Evolutionary conservation across 768 basidiomycete species (phyloP).

Genomic region (Termitomyces sp.): DNA sequence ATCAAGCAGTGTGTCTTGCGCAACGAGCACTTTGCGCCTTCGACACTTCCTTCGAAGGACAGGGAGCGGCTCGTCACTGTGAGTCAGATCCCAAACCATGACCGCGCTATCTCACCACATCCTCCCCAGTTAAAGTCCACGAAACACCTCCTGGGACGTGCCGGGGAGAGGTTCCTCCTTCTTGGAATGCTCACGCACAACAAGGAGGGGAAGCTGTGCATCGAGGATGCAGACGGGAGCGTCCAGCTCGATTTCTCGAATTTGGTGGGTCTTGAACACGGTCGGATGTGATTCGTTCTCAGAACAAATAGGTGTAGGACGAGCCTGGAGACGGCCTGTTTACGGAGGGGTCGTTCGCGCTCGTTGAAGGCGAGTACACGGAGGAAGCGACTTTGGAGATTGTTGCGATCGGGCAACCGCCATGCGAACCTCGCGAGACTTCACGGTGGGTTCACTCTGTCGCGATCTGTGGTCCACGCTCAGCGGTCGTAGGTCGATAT

Average conservation of each 20-base stretch:
- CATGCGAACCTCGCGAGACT: constrained; percentile 83
- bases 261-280: constrained; percentile 46
- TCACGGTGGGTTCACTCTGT: constrained; percentile 52
- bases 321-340: constrained; percentile 94
- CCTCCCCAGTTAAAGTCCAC: constrained; percentile 83
- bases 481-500: constrained; percentile 62
- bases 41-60: constrained; percentile 86
- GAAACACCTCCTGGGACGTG: constrained; percentile 89
- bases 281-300: constrained; percentile 10
- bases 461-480: constrained; percentile 7
- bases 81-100: constrained; percentile 15
- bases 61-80: constrained; percentile 86
- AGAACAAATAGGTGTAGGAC: constrained; percentile 38
- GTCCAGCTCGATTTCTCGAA: constrained; percentile 88
- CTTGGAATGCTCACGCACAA: constrained; percentile 89
- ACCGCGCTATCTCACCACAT: background rate
- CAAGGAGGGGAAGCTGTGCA: constrained; percentile 84
- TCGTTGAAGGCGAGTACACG: constrained; percentile 95
- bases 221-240: constrained; percentile 91
- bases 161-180: constrained; percentile 85
- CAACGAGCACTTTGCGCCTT: constrained; percentile 97
- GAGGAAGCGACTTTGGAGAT: constrained; percentile 86
- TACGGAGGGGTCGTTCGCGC: constrained; percentile 92
- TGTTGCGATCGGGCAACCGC: constrained; percentile 94
- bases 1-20: constrained; percentile 91